phyloP scores from a whole-genome alignment of 352 stramenopile genomes.

The Phytophthora pluvialis region DNA sequence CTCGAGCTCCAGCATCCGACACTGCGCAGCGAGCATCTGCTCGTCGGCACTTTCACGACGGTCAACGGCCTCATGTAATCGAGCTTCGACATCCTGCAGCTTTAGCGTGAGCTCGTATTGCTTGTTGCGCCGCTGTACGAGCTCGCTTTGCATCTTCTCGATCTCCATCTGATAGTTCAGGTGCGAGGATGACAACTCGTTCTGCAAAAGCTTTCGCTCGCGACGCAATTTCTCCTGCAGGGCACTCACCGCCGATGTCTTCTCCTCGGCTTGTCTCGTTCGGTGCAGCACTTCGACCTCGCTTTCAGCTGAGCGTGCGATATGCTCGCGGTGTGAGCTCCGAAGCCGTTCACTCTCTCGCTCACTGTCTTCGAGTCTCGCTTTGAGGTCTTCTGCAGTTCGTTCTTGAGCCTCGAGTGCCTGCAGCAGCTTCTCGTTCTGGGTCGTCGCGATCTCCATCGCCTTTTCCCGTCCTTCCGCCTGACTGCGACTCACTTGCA shows the following conservation, averaged over 20 bases:
- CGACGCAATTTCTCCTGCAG: conserved; percentile 63
- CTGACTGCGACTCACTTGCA: conserved; percentile 59
- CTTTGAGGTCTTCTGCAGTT: conserved; percentile 33
- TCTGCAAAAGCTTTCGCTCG: conserved; percentile 55
- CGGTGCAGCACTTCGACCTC: conserved; percentile 62
- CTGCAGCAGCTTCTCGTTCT: conserved; percentile 76
- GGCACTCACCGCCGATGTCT: conserved; percentile 33
- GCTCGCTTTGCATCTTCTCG: conserved; percentile 71
- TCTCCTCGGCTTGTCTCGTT: conserved; percentile 53
- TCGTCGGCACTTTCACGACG: conserved; percentile 50
- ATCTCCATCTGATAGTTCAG: conserved; percentile 65
- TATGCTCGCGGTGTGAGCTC: conserved; percentile 17
- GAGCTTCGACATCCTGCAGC: conserved; percentile 64
- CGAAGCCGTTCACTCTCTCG: conserved; percentile 54
- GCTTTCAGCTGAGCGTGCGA: conserved; percentile 39
- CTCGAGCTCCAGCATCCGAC: conserved; percentile 72
- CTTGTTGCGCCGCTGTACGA: conserved; percentile 75
- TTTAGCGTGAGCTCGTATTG: conserved; percentile 83
- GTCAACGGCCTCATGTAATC: conserved; percentile 49
- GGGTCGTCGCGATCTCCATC: conserved; percentile 76
- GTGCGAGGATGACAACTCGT: conserved; percentile 50
- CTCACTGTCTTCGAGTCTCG: conserved; percentile 30
- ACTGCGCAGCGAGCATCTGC: conserved; percentile 47
- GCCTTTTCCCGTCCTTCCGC: conserved; percentile 65
- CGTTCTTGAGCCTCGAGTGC: conserved; percentile 66